These are phyloP conservation scores for Phytopythium aichiense DNA, from an alignment of 352 stramenopile species.

Conservation along the genomic window DNA sequence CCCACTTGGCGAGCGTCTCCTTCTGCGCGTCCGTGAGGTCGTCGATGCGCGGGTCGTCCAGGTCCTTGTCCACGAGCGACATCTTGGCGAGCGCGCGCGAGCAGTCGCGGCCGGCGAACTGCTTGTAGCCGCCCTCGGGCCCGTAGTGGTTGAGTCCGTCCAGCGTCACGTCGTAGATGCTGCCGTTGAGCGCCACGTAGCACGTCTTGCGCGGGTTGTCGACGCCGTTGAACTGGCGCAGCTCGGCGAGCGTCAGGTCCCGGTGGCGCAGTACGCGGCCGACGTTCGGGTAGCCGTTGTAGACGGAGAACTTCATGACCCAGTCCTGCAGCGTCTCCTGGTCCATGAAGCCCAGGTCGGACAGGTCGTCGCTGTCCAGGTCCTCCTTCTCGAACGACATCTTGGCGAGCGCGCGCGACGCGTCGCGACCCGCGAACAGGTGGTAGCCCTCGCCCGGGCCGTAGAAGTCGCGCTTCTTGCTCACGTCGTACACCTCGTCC, in stretches of 20 bases:
- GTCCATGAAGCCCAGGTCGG: conserved; percentile 26
- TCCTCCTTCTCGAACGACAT: conserved; percentile 72
- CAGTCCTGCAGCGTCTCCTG: conserved; percentile 52
- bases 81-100: conserved; percentile 92
- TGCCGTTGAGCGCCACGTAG: conserved; percentile 85
- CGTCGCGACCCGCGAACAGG: conserved; percentile 89
- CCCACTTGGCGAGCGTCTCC: conserved; percentile 92
- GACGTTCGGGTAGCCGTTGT: conserved; percentile 88
- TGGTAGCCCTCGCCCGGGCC: conserved; percentile 78
- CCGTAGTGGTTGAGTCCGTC: conserved; percentile 91
- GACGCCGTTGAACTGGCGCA: conserved; percentile 71
- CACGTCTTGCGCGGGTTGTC: conserved; percentile 68
- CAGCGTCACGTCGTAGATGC: conserved; percentile 93
- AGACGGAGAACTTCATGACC: conserved; percentile 81
- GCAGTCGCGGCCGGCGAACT: conserved; percentile 93
- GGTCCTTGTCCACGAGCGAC: conserved; percentile 89
- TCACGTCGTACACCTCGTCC: conserved; percentile 94
- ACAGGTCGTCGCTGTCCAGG: conserved; percentile 47
- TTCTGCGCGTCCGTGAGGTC: conserved; percentile 85
- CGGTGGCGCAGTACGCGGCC: conserved; percentile 73
- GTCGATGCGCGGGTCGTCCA: conserved; percentile 77
- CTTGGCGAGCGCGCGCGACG: conserved; percentile 85
- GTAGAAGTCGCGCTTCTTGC: conserved; percentile 83
- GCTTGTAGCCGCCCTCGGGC: conserved; percentile 85
- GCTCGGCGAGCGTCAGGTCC: conserved; percentile 51